Conservation (phyloP, 78 protist genomes). For the Dictyostelium firmibasis region DNA sequence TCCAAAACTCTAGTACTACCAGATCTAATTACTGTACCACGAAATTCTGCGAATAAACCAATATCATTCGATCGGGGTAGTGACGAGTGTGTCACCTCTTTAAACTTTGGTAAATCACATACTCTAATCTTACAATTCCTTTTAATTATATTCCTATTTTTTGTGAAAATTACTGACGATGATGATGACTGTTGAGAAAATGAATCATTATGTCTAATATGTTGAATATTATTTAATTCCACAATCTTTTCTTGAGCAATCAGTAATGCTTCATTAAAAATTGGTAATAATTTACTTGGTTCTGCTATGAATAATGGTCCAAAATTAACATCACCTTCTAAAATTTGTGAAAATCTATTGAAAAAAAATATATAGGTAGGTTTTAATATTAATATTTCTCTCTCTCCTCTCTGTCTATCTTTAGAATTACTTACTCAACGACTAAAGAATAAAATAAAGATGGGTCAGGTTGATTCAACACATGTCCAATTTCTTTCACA, state of each 20-base stretch:
- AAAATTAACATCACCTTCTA: conserved; percentile 66
- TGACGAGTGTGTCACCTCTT: conserved; percentile 32
- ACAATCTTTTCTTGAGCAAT: neutral
- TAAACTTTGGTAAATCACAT: conserved; percentile 23
- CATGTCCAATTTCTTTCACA: neutral
- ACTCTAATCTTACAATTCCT: conserved; percentile 49
- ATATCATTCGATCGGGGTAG: conserved; percentile 37
- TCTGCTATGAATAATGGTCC: conserved; percentile 67
- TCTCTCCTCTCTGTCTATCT: neutral
- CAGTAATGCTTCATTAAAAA: conserved; percentile 41
- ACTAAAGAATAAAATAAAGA: conserved; percentile 28
- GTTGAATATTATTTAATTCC: neutral
- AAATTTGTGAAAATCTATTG: conserved; percentile 38
- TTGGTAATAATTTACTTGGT: conserved; percentile 43
- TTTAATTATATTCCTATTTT: neutral
- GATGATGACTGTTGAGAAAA: neutral
- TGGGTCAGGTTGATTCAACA: conserved; percentile 21
- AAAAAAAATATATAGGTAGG: neutral
- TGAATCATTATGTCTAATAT: neutral
- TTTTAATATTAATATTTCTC: neutral
- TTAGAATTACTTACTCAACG: conserved; percentile 45
- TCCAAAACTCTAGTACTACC: conserved; percentile 27
- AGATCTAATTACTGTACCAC: conserved; percentile 64
- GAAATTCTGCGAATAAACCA: conserved; percentile 50
- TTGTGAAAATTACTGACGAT: neutral